phyloP scores from a whole-genome alignment of 176 grass and related monocot genomes.

The Rhynchospora pubera region DNA sequence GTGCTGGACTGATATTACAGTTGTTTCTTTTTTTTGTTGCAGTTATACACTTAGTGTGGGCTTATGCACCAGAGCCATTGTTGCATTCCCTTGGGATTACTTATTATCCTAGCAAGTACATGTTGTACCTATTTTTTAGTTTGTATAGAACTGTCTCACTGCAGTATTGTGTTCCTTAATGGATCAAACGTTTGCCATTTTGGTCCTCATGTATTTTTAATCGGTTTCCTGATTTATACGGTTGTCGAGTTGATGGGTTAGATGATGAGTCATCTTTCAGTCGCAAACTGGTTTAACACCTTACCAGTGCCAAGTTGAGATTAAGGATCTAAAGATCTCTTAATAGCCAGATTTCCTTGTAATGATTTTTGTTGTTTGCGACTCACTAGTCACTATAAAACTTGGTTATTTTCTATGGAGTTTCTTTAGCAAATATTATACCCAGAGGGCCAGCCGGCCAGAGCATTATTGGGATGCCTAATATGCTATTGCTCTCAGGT shows the following conservation, averaged over 20 bases:
- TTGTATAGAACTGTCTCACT: too few relatives aligned
- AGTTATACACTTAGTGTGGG: constrained; percentile 52
- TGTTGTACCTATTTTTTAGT: not conserved
- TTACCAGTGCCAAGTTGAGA: not conserved
- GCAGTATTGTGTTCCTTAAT: too few relatives aligned
- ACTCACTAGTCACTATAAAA: too few relatives aligned
- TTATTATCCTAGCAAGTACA: constrained; percentile 77
- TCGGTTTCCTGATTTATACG: too few relatives aligned
- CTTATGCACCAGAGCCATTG: constrained; percentile 46
- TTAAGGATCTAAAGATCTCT: not conserved
- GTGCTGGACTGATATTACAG: too few relatives aligned
- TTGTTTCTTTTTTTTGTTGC: not conserved
- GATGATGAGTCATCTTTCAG: not conserved
- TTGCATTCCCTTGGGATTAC: constrained; percentile 57
- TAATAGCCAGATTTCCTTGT: too few relatives aligned
- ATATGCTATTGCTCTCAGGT: constrained; percentile 22
- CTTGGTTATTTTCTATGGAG: not conserved
- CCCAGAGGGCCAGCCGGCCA: too few relatives aligned
- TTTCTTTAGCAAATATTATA: not conserved
- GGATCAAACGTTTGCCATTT: too few relatives aligned
- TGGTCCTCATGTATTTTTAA: too few relatives aligned
- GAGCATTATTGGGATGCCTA: not conserved
- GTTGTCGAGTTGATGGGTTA: not conserved
- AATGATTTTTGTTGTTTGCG: too few relatives aligned
- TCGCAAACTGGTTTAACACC: not conserved